These are phyloP conservation scores for Paecilomyces sp. DNA, from an alignment of 2,329 filamentous ascomycete species.

Conservation along the genomic window DNA sequence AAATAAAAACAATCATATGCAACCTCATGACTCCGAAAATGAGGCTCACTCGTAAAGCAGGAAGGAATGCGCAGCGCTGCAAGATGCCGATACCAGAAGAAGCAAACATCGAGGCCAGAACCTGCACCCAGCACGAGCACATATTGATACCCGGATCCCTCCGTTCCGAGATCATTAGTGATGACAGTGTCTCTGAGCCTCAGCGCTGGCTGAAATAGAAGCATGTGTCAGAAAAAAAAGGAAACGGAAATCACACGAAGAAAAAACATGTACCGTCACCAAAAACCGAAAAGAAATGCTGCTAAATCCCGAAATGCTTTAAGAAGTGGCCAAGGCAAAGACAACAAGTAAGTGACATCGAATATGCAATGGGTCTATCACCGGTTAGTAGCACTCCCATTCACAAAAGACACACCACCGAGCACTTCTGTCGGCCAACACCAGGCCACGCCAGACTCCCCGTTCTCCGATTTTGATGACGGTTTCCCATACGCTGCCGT, in stretches of 20 bases:
- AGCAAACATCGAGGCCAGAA: background rate
- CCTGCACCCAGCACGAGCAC: background rate
- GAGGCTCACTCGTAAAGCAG: background rate
- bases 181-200: background rate
- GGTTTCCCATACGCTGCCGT: slow-evolving; percentile 58
- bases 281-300: background rate
- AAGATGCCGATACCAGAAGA: background rate
- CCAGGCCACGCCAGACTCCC: slow-evolving; percentile 56
- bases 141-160: background rate
- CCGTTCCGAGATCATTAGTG: background rate
- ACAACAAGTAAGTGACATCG: slow-evolving; percentile 1
- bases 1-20: background rate
- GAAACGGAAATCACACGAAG: background rate
- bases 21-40: background rate
- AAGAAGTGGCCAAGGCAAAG: background rate
- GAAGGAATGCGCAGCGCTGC: background rate
- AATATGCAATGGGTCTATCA: slow-evolving; percentile 1
- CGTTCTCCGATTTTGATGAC: slow-evolving; percentile 61
- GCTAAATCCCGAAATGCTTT: background rate
- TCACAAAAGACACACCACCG: slow-evolving; percentile 65
- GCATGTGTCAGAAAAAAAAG: background rate
- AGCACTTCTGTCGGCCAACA: slow-evolving; percentile 58
- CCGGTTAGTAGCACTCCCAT: slow-evolving; percentile 51
- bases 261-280: background rate
- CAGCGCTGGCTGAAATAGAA: background rate